A percentile compares a stretch with the other conserved stretches of the same genome.
These are phyloP conservation scores for Canna indica DNA, from an alignment of 176 grass and related monocot genomes.

Conservation along the genomic window DNA sequence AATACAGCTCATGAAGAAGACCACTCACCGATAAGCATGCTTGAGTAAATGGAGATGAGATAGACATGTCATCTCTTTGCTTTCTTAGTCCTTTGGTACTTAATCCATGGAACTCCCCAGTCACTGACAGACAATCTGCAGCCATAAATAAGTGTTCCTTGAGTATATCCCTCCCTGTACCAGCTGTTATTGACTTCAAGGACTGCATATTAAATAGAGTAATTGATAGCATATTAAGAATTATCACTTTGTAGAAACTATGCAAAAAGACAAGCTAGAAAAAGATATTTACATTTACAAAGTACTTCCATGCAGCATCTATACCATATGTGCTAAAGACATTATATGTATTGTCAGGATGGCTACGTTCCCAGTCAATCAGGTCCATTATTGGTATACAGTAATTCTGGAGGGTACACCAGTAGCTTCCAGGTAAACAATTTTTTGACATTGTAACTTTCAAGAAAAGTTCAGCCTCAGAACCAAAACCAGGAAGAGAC, in stretches of 20 bases:
- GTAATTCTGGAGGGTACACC: conserved; percentile 61
- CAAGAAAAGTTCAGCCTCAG: conserved; percentile 40
- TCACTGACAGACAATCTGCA: conserved; percentile 66
- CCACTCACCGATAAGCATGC: conserved; percentile 84
- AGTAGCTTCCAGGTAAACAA: conserved; percentile 50
- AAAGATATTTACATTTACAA: conserved; percentile 46
- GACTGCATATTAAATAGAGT: conserved; percentile 37
- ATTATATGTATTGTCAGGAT: conserved; percentile 42
- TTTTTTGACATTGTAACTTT: conserved; percentile 67
- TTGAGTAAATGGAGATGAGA: conserved; percentile 88
- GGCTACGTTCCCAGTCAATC: conserved; percentile 81
- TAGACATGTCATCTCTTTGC: conserved; percentile 39
- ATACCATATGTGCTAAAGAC: conserved; percentile 69
- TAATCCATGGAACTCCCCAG: conserved; percentile 69
- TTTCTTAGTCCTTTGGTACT: conserved; percentile 61
- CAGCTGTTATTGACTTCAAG: conserved; percentile 57
- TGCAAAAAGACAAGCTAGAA: conserved; percentile 23
- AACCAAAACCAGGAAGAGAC: conserved; percentile 11
- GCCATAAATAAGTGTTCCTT: conserved; percentile 51
- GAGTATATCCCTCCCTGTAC: conserved; percentile 52
- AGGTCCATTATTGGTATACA: conserved; percentile 70
- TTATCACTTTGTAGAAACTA: conserved; percentile 2
- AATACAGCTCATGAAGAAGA: conserved; percentile 17
- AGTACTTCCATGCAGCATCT: conserved; percentile 70
- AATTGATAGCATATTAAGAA: conserved; percentile 23